These are phyloP conservation scores for Suillus subaureus DNA, from an alignment of 768 basidiomycete species.

Conservation along the genomic window DNA sequence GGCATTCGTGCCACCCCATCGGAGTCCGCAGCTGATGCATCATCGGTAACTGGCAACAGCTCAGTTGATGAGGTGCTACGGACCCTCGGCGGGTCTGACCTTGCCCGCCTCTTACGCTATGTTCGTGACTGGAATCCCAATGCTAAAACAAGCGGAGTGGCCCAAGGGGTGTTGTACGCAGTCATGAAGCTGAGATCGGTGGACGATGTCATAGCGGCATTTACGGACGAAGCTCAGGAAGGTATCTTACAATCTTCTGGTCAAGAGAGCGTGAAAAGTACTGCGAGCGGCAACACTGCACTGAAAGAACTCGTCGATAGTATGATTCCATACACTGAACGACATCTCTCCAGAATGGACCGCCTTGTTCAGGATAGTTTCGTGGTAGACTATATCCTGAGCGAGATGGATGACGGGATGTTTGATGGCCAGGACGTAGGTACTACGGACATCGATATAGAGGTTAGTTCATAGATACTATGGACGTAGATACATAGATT, in stretches of 20 bases:
- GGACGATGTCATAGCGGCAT: slow-evolving; percentile 73
- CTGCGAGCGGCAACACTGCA: slow-evolving; percentile 26
- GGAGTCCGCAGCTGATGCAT: slow-evolving; percentile 13
- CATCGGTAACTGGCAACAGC: slow-evolving; percentile 63
- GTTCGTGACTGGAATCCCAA: slow-evolving; percentile 95
- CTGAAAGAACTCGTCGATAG: slow-evolving; percentile 82
- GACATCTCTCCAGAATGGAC: slow-evolving; percentile 86
- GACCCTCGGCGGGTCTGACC: slow-evolving; percentile 69
- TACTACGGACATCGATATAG: slow-evolving; percentile 43
- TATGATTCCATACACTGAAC: slow-evolving; percentile 91
- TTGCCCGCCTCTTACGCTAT: slow-evolving; percentile 80
- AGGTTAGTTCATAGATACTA: slow-evolving; percentile 23
- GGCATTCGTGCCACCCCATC: slow-evolving; percentile 46
- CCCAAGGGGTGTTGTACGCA: slow-evolving; percentile 82
- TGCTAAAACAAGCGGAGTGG: slow-evolving; percentile 82
- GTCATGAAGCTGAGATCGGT: slow-evolving; percentile 76
- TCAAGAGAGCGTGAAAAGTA: slow-evolving; percentile 33
- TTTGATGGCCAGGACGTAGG: slow-evolving; percentile 52
- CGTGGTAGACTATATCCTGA: slow-evolving; percentile 86
- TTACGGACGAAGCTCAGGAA: slow-evolving; percentile 35
- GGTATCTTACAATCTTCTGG: slow-evolving; percentile 19
- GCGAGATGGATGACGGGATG: slow-evolving; percentile 86
- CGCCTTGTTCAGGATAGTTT: slow-evolving; percentile 93
- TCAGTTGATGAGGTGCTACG: slow-evolving; percentile 84
- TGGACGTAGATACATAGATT: slow-evolving; percentile 39